Percentiles rank a stretch among this genome's conserved stretches.
These are phyloP conservation scores for Lanmaoa rubissima DNA, from an alignment of 768 basidiomycete genomes.

Conservation along the genomic window DNA sequence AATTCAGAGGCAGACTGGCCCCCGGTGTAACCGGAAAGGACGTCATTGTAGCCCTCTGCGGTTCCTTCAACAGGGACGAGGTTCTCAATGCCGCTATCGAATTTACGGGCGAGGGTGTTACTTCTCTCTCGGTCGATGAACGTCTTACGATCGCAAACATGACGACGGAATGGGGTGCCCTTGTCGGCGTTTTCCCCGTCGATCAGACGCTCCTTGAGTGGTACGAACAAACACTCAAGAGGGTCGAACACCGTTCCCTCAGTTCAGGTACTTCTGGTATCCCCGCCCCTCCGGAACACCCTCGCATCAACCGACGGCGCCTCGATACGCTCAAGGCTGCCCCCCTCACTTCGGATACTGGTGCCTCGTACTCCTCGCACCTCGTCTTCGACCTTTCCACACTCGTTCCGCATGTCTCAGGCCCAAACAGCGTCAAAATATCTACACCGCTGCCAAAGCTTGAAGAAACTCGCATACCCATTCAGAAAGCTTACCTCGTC, in stretches of 20 bases:
- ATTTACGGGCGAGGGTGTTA: constrained; percentile 87
- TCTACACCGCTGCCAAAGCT: constrained; percentile 91
- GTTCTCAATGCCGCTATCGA: constrained; percentile 97
- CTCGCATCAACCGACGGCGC: constrained; percentile 76
- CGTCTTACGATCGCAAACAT: constrained; percentile 97
- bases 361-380: constrained; percentile 81
- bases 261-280: constrained; percentile 46
- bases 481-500: constrained; percentile 97
- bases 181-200: constrained; percentile 93
- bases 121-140: constrained; percentile 80
- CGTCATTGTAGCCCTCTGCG: constrained; percentile 95
- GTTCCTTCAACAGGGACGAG: constrained; percentile 94
- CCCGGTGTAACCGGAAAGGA: constrained; percentile 97
- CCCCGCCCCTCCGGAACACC: constrained; percentile 75
- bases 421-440: constrained; percentile 96
- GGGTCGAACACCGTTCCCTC: constrained; percentile 77
- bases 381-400: constrained; percentile 91
- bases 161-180: constrained; percentile 99
- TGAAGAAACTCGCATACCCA: constrained; percentile 66
- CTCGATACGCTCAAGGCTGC: constrained; percentile 60
- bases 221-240: constrained; percentile 76
- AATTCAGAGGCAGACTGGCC: constrained; percentile 76
- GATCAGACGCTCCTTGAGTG: constrained; percentile 79
- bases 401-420: constrained; percentile 92
- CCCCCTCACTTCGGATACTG: constrained; percentile 65